Percentiles rank a stretch among this genome's conserved stretches.
Evolutionary conservation across 345 rosid genomes (phyloP).

Genomic region (Gossypium ekmanianum): DNA sequence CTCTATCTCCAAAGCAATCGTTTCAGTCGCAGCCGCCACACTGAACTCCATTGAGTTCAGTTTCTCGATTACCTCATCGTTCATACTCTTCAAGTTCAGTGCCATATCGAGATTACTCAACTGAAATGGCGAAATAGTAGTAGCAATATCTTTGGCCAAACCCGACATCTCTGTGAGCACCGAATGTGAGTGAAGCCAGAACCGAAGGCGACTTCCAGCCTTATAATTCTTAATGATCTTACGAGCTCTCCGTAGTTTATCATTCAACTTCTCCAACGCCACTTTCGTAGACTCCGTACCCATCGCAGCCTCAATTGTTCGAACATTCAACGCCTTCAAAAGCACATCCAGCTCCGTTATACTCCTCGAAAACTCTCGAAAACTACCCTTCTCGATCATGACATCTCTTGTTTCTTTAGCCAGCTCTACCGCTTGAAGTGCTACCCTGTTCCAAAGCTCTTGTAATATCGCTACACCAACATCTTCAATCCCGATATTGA

Average conservation of each 20-base stretch:
- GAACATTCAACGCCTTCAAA: slow-evolving; percentile 28
- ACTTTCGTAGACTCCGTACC: slow-evolving; percentile 32
- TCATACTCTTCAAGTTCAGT: slow-evolving; percentile 31
- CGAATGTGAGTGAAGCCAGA: slow-evolving; percentile 31
- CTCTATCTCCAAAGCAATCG: slow-evolving; percentile 37
- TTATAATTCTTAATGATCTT: slow-evolving; percentile 35
- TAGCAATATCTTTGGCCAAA: slow-evolving; percentile 42
- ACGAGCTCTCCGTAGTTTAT: slow-evolving; percentile 27
- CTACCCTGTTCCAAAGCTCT: slow-evolving; percentile 40
- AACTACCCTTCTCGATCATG: slow-evolving; percentile 31
- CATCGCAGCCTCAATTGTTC: slow-evolving; percentile 30
- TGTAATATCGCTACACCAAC: slow-evolving; percentile 33
- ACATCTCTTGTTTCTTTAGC: slow-evolving; percentile 35
- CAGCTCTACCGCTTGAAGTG: slow-evolving; percentile 28
- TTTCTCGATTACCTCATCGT: slow-evolving; percentile 17
- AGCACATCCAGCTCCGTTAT: slow-evolving; percentile 29
- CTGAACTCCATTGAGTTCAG: slow-evolving; percentile 36
- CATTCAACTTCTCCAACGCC: slow-evolving; percentile 27
- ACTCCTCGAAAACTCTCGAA: slow-evolving; percentile 33
- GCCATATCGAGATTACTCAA: slow-evolving; percentile 38
- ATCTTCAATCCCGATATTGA: slow-evolving; percentile 27
- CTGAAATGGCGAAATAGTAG: slow-evolving; percentile 40
- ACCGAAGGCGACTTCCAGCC: slow-evolving; percentile 34
- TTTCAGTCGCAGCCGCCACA: slow-evolving; percentile 23
- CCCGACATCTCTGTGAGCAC: slow-evolving; percentile 29